Evolutionary conservation across 2,329 filamentous ascomycete genomes (phyloP), one percentile per base, ranked within the genome.

Genomic region (Aspergillus sp.): DNA sequence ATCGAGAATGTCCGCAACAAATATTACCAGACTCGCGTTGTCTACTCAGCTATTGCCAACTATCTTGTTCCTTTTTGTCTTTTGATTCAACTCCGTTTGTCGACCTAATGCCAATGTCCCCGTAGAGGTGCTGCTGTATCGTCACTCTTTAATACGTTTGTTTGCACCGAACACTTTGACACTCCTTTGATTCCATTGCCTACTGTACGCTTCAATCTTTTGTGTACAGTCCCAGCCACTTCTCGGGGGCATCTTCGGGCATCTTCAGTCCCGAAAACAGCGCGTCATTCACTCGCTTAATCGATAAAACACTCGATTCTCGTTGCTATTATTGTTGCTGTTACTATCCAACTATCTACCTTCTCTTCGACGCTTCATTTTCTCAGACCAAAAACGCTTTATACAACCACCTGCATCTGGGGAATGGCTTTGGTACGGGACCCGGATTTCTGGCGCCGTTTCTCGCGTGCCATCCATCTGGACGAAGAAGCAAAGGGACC

Each of bases 381-480:
- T 2, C 7, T 43, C 38, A 35, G 20, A 32, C n/a, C 15, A 38
- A 15, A 5, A 7, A 20, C 22, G 10, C n/a, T 38, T 37, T 9
- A 35, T 47, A 20, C 27, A 19, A 12, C 22, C 43, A 13, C 15
- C 33, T 13, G 13, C 13, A 50, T 5, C 27, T 23, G 12, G 39
- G 39, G 37, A 10, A 78, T 78, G 75, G 70, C 72, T n/a, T 68
- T 70, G 41, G 71, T 77, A 49, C 74, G 73, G 52, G 80, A 83
- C 58, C 79, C 79, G 20, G 72, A 70, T 43, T 83, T 82, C 66
- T 83, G 79, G 80, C 73, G 74, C 48, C 76, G 79, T 56, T 82
- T 82, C 68, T 79, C 76, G 50, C 63, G 71, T 44, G 80, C 80
- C 33, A 76, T 81, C 1, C 79, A 81, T 59, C 63, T 72, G 45